Evolutionary conservation across 441 rosid species (phyloP), one percentile per base, ranked within the genome.

Genomic region (Croton laevigatus): DNA sequence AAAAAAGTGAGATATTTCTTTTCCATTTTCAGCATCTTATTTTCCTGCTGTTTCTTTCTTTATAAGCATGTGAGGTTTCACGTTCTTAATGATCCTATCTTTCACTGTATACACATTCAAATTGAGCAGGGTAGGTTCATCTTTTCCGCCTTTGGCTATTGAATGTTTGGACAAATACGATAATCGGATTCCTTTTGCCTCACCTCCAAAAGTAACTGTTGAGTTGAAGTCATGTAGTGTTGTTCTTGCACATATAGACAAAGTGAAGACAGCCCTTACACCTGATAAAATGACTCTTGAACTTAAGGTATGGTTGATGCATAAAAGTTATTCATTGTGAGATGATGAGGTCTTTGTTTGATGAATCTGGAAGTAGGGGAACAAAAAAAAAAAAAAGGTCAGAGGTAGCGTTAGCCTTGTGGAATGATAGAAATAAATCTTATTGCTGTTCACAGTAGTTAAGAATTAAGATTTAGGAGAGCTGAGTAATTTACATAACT

Each of bases 61-160:
- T 45, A 3, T 45, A 45, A 9, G 2, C 1, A 45, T 3, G 4
- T 4, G 9, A 40, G 44, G 44, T 8, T 5, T 40, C 9, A 45
- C 11, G 2, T 45, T 45, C 49, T 45, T 45, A 40, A 40, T 45
- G 14, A 45, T 27, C 40, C n/a, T 5, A 60, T 51, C 32, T 1
- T 37, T 66, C 71, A 46, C 45, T 62, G 12, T 61, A 62, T 46
- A 10, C 59, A 23, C 23, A 52, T 13, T 42, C 23, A 68, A 46
- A 44, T 46, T 76, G 59, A 66, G 65, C 84, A 91, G 96, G 73
- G 85, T 84, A 48, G 94, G 97, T 74, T 85, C 86, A 6, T 69
- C 38, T 22, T 79, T 84, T 62, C 86, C 85, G 14, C 68, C 73
- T 22, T 23, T 79, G 49, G 65, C 55, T 58, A 65, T 91, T 57